Evolutionary conservation across 2,329 filamentous ascomycete species (phyloP), one percentile per base, ranked within the genome.

Genomic region (Zalaria obscura): DNA sequence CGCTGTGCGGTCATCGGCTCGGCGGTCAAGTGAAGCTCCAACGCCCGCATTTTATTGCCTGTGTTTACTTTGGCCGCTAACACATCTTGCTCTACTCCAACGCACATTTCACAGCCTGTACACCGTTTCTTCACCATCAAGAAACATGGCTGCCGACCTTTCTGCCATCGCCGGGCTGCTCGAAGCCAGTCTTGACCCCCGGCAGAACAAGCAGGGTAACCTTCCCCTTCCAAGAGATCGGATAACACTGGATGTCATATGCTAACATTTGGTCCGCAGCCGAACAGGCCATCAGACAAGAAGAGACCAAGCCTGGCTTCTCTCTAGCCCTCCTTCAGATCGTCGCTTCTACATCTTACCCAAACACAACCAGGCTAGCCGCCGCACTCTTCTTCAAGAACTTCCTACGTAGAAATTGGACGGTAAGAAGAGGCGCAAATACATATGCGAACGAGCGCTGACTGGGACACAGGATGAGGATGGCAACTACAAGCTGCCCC

Each of bases 381-480:
- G 85, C 83, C 54, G 85, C 91, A 27, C 73, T 98, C 45, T 91
- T 84, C 68, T 98, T 98, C 75, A 98, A 98, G 67, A 98, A 98
- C 69, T 93, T 94, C 63, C 87, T 98, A 57, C 83, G 83, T 62
- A 78, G 83, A 58, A 91, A 87, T 69, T 98, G 93, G 77, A 84
- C 86, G 53, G 78, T 81, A 64, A 52, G 76, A 68, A 40, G 18
- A 35, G 26, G 31, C 48, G 32, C 39, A 27, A 25, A 5, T 26
- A 26, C 27, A n/a, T n/a, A 32, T 32, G 29, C 29, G n/a, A 32
- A n/a, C 7, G 7, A 34, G 29, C 38, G 41, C 18, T 44, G 5
- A n/a, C 34, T 25, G 50, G 25, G n/a, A 32, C 29, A 32, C 26
- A 82, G 69, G 85, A 96, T 62, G 89, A 94, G 58, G 84, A 95